phyloP scores from a whole-genome alignment of 2,329 filamentous ascomycete genomes.

The Colletotrichum sp. region DNA sequence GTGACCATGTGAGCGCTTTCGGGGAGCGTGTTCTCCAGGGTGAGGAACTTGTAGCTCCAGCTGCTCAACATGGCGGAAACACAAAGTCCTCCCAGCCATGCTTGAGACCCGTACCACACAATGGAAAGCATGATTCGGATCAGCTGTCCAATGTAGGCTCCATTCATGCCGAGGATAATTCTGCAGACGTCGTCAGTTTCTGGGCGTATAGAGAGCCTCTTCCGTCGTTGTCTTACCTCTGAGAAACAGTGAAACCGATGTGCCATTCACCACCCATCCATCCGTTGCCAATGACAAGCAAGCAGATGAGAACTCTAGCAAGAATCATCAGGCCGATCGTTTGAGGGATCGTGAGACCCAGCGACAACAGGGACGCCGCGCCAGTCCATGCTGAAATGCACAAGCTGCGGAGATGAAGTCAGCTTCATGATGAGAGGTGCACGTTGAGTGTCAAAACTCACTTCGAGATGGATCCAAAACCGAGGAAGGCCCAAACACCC shows the following conservation, averaged over 20 bases:
- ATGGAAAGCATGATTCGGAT: slow-evolving; percentile 43
- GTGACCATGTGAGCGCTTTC: slow-evolving; percentile 40
- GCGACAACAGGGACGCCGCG: slow-evolving; percentile 17
- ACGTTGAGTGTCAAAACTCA: neutral
- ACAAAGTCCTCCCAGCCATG: slow-evolving; percentile 27
- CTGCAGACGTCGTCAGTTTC: neutral
- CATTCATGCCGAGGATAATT: slow-evolving; percentile 37
- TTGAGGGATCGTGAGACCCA: slow-evolving; percentile 23
- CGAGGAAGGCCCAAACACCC: slow-evolving; percentile 30
- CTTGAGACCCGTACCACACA: slow-evolving; percentile 43
- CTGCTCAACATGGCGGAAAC: slow-evolving; percentile 44
- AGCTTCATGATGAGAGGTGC: neutral
- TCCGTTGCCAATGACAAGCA: slow-evolving; percentile 26
- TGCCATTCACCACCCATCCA: slow-evolving; percentile 32
- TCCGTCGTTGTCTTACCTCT: slow-evolving; percentile 32
- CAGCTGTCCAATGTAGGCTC: slow-evolving; percentile 41
- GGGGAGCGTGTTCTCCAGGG: slow-evolving; percentile 49
- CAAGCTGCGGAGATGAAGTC: neutral
- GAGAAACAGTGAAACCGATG: slow-evolving; percentile 41
- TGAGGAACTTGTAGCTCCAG: slow-evolving; percentile 48
- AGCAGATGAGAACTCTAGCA: slow-evolving; percentile 19
- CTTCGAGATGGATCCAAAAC: slow-evolving; percentile 24
- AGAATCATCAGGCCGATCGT: slow-evolving; percentile 24
- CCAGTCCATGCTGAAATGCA: slow-evolving; percentile 24
- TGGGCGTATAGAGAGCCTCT: neutral